These are phyloP conservation scores for Taxawa tesnikishii DNA, from an alignment of 2,329 filamentous ascomycete genomes.

Conservation along the genomic window DNA sequence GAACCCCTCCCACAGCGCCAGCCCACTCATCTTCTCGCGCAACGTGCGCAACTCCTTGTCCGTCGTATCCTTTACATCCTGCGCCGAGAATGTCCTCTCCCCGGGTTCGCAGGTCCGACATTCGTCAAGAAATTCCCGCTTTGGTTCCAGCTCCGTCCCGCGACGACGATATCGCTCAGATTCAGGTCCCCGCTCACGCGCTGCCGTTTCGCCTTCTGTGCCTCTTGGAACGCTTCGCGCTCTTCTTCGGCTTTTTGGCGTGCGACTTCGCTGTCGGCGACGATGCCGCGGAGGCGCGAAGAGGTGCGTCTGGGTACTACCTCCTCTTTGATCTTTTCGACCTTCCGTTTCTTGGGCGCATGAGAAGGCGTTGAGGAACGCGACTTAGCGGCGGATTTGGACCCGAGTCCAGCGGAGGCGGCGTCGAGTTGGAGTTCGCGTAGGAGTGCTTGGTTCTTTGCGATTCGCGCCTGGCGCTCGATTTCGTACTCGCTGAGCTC, in stretches of 20 bases:
- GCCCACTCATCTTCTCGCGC: slow-evolving; percentile 60
- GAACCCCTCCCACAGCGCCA: slow-evolving; percentile 75
- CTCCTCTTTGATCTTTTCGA: slow-evolving; percentile 46
- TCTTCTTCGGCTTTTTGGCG: slow-evolving; percentile 59
- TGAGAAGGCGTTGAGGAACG: slow-evolving; percentile 34
- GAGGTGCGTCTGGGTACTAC: slow-evolving; percentile 46
- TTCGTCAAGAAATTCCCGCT: slow-evolving; percentile 54
- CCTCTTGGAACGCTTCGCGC: slow-evolving; percentile 42
- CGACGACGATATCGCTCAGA: slow-evolving; percentile 66
- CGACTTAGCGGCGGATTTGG: slow-evolving; percentile 37
- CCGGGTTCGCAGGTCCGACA: slow-evolving; percentile 64
- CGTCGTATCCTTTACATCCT: slow-evolving; percentile 67
- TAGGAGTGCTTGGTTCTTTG: slow-evolving; percentile 69
- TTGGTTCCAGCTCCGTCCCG: slow-evolving; percentile 63
- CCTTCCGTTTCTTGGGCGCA: slow-evolving; percentile 25
- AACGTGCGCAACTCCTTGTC: slow-evolving; percentile 64
- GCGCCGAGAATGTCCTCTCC: slow-evolving; percentile 75
- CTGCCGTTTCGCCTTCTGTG: slow-evolving; percentile 48
- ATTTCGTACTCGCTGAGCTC: slow-evolving; percentile 77
- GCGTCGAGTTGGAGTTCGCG: slow-evolving; percentile 60
- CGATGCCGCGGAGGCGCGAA: slow-evolving; percentile 48
- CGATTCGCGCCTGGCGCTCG: slow-evolving; percentile 74
- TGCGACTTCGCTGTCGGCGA: slow-evolving; percentile 54
- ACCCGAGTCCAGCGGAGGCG: slow-evolving; percentile 57
- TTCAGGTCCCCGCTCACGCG: slow-evolving; percentile 57